Evolutionary conservation across 2,329 filamentous ascomycete species (phyloP).

Genomic region (Epichloe scottii): DNA sequence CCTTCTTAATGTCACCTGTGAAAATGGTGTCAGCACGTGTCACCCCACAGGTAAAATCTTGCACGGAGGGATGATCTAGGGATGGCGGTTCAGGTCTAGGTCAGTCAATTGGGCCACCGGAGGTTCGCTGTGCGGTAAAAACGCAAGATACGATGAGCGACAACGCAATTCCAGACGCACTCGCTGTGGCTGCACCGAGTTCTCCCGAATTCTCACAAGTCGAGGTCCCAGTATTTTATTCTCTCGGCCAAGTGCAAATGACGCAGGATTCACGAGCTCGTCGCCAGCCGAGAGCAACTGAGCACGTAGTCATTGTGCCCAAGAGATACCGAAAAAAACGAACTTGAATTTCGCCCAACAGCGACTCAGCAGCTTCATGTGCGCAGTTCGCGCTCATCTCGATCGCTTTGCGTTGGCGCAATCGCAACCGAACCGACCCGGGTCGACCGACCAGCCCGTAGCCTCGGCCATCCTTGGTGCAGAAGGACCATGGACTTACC

Average conservation of each 20-base stretch:
- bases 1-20: conserved; percentile 84
- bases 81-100: background rate
- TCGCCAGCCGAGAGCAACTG: background rate
- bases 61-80: too few relatives aligned
- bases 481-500: conserved; percentile 23
- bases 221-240: background rate
- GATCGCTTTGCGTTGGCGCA: conserved; percentile 8
- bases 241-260: background rate
- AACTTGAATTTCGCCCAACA: background rate
- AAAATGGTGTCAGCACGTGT: background rate
- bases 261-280: conserved; percentile 1
- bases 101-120: background rate
- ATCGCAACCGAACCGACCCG: conserved; percentile 10
- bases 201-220: background rate
- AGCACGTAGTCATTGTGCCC: background rate
- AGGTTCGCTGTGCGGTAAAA: background rate
- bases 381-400: background rate
- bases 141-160: background rate
- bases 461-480: background rate
- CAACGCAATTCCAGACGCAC: background rate
- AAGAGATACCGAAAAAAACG: background rate
- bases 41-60: background rate
- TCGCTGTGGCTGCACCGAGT: background rate
- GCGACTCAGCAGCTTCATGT: background rate
- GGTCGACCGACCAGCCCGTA: background rate